These are phyloP conservation scores for Aspergillus campestris DNA, from an alignment of 495 filamentous ascomycete genomes.

Conservation along the genomic window DNA sequence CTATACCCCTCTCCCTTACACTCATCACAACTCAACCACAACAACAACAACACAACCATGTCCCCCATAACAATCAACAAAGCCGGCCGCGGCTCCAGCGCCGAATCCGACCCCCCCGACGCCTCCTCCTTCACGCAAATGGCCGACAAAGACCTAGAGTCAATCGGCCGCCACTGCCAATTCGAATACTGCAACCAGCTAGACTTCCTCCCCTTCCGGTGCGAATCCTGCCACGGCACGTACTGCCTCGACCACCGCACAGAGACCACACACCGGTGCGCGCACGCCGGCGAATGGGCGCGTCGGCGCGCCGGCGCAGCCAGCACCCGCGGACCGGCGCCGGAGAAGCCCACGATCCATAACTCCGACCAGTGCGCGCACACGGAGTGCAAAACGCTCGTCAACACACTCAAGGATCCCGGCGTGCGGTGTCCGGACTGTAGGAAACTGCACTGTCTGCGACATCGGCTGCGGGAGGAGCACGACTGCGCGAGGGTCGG, in stretches of 20 bases:
- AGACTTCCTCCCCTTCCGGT: slow-evolving; percentile 93
- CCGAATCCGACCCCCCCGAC: slow-evolving; percentile 5
- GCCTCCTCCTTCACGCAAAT: slow-evolving; percentile 49
- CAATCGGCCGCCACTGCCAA: slow-evolving; percentile 88
- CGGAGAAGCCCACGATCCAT: slow-evolving; percentile 46
- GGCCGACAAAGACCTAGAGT: slow-evolving; percentile 60
- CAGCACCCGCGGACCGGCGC: slow-evolving; percentile 13
- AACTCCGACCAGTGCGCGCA: slow-evolving; percentile 67
- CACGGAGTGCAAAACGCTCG: slow-evolving; percentile 68
- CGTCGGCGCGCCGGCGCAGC: slow-evolving; percentile 36
- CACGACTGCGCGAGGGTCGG: slow-evolving; percentile 72
- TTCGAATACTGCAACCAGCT: slow-evolving; percentile 84
- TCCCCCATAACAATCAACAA: slow-evolving; percentile 24
- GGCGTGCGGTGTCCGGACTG: slow-evolving; percentile 76
- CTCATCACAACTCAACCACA: not conserved
- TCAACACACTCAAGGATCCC: slow-evolving; percentile 70
- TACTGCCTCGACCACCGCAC: slow-evolving; percentile 94
- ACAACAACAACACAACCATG: slow-evolving; percentile 9
- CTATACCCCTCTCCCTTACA: not conserved
- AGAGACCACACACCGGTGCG: slow-evolving; percentile 74
- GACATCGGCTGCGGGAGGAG: slow-evolving; percentile 78
- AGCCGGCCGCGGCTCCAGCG: slow-evolving; percentile 5
- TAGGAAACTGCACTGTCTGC: slow-evolving; percentile 81
- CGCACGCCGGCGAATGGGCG: slow-evolving; percentile 81
- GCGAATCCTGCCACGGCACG: slow-evolving; percentile 76